Evolutionary conservation across 257 asterid genomes (phyloP).

Genomic region (Thymus quinquecostatus): DNA sequence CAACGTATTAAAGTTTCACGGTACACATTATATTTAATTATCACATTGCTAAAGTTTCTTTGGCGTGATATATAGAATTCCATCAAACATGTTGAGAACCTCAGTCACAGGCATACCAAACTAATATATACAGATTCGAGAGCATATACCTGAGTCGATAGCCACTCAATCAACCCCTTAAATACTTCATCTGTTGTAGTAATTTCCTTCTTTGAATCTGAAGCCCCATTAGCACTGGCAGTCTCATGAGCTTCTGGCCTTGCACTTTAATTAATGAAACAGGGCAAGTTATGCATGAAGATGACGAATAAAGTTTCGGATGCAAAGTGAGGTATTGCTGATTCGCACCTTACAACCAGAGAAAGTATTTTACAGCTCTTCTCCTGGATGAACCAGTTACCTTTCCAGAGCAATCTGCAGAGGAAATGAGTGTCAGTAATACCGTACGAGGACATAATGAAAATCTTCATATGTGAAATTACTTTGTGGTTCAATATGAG

Average conservation of each 20-base stretch:
- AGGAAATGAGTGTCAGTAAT: constrained; percentile 25
- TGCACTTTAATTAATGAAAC: constrained; percentile 52
- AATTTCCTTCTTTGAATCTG: constrained; percentile 57
- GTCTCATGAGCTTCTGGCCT: constrained; percentile 59
- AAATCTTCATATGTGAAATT: constrained; percentile 3
- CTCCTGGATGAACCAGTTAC: constrained; percentile 91
- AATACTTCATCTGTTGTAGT: constrained; percentile 63
- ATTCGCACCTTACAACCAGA: constrained; percentile 57
- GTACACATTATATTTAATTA: not conserved
- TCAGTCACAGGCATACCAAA: constrained; percentile 5
- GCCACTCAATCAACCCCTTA: constrained; percentile 80
- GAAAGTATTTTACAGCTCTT: constrained; percentile 88
- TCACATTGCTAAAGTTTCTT: not conserved
- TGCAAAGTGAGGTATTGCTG: not conserved
- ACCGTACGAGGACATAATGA: constrained; percentile 28
- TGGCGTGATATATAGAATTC: constrained; percentile 3
- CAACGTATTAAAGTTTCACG: not conserved
- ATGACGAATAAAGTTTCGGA: constrained; percentile 4
- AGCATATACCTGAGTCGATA: constrained; percentile 74
- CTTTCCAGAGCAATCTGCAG: constrained; percentile 78
- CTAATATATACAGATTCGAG: not conserved
- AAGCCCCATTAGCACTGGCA: constrained; percentile 50
- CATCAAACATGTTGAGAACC: constrained; percentile 14
- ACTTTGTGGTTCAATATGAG: constrained; percentile 21
- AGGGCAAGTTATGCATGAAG: constrained; percentile 19